These are phyloP conservation scores for Colletotrichum lentis DNA, from an alignment of 2,329 filamentous ascomycete genomes.

Conservation along the genomic window DNA sequence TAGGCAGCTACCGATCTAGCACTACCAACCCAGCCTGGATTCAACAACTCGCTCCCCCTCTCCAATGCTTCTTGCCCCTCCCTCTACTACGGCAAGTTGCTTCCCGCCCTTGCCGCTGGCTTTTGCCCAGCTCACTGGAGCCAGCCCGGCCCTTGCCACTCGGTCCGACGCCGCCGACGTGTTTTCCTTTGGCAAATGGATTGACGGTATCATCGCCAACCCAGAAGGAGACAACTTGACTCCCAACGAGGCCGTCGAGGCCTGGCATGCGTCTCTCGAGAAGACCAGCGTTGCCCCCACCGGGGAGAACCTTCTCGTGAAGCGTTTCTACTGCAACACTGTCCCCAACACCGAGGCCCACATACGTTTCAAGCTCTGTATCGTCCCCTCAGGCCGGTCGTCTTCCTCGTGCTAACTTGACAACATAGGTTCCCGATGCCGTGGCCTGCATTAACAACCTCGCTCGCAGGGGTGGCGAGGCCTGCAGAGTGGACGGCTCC, in stretches of 20 bases:
- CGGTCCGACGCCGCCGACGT: neutral
- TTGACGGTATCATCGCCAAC: constrained; percentile 34
- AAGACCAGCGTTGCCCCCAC: neutral
- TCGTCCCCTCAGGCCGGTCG: too few relatives aligned
- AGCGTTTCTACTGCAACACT: constrained; percentile 23
- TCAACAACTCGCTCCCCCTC: too few relatives aligned
- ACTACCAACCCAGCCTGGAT: constrained; percentile 47
- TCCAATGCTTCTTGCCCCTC: too few relatives aligned
- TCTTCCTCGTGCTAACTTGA: neutral
- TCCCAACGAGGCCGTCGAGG: constrained; percentile 25
- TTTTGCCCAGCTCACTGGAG: neutral
- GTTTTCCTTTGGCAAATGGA: constrained; percentile 34
- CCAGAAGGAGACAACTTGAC: constrained; percentile 31
- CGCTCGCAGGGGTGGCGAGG: constrained; percentile 11
- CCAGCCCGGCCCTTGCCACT: neutral
- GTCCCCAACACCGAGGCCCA: constrained; percentile 10
- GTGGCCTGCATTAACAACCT: constrained; percentile 33
- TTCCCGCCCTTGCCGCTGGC: constrained; percentile 13
- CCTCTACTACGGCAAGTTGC: neutral
- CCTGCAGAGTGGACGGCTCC: neutral
- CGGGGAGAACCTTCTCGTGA: constrained; percentile 3
- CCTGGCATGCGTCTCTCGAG: constrained; percentile 9
- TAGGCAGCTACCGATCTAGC: too few relatives aligned
- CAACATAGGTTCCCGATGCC: constrained; percentile 20
- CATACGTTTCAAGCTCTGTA: neutral